Percentiles rank a stretch among this genome's conserved stretches.
Conservation (phyloP, 805 yeast genomes). For the Candida gorgasii region DNA sequence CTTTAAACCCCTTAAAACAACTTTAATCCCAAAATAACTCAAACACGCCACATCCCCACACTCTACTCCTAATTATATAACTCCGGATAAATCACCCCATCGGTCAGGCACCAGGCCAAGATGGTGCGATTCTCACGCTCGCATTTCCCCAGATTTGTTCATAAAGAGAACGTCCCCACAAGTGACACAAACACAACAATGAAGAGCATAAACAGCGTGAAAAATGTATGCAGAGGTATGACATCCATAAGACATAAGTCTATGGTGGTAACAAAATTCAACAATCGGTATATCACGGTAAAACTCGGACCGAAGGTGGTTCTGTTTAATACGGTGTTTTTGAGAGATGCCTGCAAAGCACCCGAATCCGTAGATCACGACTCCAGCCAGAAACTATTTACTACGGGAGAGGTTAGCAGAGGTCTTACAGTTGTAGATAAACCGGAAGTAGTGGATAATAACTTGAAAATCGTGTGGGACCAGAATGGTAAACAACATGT, state of each 20-base stretch:
- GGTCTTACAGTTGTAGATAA: constrained; percentile 36
- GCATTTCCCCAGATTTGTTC: not conserved
- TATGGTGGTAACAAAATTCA: constrained; percentile 2
- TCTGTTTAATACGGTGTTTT: constrained; percentile 51
- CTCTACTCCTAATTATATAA: no score
- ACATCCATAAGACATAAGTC: constrained; percentile 1
- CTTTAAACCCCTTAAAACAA: not conserved
- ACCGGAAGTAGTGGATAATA: constrained; percentile 31
- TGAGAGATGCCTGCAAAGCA: constrained; percentile 64
- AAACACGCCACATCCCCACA: not conserved
- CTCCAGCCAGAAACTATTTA: constrained; percentile 62
- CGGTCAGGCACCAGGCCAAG: not conserved
- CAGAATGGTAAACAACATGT: constrained; percentile 23
- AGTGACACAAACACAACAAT: not conserved
- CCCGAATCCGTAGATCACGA: constrained; percentile 50
- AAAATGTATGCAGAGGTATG: not conserved
- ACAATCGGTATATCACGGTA: constrained; percentile 3
- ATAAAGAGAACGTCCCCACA: no score
- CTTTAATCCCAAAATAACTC: not conserved
- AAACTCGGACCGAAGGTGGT: constrained; percentile 14
- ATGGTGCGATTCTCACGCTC: not conserved
- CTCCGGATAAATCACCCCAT: constrained; percentile 1
- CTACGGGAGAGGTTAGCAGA: constrained; percentile 51
- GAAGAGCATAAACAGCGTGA: not conserved
- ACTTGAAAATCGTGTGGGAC: constrained; percentile 44